Evolutionary conservation across 192 early-diverging fungal species (phyloP).

Genomic region (Umbelopsis vinacea): DNA sequence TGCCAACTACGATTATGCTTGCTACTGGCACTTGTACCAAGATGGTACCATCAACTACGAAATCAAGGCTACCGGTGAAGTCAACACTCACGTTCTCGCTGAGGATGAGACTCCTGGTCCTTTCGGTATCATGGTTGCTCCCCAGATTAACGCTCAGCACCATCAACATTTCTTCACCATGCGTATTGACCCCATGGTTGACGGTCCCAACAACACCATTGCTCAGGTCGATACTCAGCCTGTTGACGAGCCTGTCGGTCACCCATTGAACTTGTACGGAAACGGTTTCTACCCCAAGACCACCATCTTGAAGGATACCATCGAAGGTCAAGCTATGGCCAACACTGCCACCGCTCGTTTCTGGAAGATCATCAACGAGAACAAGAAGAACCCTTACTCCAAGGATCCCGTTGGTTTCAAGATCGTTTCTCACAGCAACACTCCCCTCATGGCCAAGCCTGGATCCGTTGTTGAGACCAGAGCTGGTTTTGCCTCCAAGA

Average conservation of each 20-base stretch:
- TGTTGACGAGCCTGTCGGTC: conserved; percentile 36
- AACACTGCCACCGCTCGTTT: conserved; percentile 31
- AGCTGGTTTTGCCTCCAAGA: conserved; percentile 46
- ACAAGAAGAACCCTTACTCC: conserved; percentile 36
- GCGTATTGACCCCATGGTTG: conserved; percentile 50
- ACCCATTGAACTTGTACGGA: conserved; percentile 37
- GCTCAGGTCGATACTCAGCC: conserved; percentile 29
- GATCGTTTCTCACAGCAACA: conserved; percentile 28
- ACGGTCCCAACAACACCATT: conserved; percentile 43
- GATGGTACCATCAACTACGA: conserved; percentile 49
- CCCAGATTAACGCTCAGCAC: conserved; percentile 46
- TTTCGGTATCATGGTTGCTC: conserved; percentile 43
- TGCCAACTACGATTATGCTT: conserved; percentile 48
- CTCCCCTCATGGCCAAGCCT: conserved; percentile 36
- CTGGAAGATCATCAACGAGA: conserved; percentile 46
- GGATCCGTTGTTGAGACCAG: conserved; percentile 42
- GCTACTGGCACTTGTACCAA: conserved; percentile 49
- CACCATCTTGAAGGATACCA: conserved; percentile 36
- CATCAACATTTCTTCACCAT: conserved; percentile 50
- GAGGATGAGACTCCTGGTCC: conserved; percentile 42
- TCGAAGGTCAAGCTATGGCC: conserved; percentile 25
- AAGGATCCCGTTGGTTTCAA: conserved; percentile 42
- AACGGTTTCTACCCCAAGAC: conserved; percentile 36
- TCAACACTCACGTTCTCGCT: conserved; percentile 46
- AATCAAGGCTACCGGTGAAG: conserved; percentile 48